Conservation (phyloP, 306 rosid genomes). For the Castanea sativa region DNA sequence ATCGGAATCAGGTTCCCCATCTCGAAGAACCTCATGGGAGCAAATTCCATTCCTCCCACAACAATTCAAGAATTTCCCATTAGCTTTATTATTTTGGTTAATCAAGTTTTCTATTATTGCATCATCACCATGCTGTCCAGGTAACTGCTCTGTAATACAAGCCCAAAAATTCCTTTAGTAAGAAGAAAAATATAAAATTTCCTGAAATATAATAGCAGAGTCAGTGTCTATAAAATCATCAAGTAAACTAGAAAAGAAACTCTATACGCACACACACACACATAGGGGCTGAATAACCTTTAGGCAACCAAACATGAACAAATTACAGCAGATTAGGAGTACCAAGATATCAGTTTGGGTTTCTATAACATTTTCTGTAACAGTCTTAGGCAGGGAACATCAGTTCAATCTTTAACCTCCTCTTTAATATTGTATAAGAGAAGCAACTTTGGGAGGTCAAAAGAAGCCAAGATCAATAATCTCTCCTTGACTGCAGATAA, state of each 20-base stretch:
- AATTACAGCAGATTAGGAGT: background rate
- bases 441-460: background rate
- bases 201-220: background rate
- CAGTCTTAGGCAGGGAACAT: background rate
- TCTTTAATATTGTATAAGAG: background rate
- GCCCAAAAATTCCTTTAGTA: constrained; percentile 15
- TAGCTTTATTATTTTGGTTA: constrained; percentile 33
- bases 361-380: background rate
- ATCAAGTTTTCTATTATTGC: constrained; percentile 29
- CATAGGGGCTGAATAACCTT: background rate
- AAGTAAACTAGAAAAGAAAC: constrained; percentile 17
- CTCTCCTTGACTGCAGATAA: background rate
- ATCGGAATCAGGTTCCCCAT: constrained; percentile 54
- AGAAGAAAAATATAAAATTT: constrained; percentile 4
- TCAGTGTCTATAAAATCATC: background rate
- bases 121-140: constrained; percentile 32
- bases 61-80: constrained; percentile 40
- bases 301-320: constrained; percentile 2
- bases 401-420: background rate
- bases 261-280: no score
- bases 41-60: constrained; percentile 81
- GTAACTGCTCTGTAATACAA: constrained; percentile 46
- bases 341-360: background rate
- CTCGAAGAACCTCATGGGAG: constrained; percentile 85
- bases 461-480: constrained; percentile 1